Base-by-base conservation (phyloP, 176 grass and related monocot species). In the Ampelocalamus luodianensis region DNA sequence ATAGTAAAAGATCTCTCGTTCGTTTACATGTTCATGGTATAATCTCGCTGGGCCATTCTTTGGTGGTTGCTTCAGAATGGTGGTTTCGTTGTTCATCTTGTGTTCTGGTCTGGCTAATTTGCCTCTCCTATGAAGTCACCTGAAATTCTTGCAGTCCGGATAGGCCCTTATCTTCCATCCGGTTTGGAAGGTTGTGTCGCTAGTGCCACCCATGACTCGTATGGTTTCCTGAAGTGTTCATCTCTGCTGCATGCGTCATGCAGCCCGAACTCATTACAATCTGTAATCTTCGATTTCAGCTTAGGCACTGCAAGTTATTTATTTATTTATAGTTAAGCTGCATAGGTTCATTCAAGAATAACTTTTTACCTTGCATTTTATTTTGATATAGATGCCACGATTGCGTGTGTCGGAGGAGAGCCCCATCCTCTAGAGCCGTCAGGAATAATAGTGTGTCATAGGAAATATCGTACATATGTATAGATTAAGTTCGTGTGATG, bases 21-120 rank as follows among this genome's bases (percentile, higher is more conserved):
- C 18, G 8, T 59, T 68, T 82, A 50, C 40, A 40, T 59, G 64
- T 32, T 10, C 55, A 65, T 72, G 80, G 18, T 72, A 83, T 65
- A n/a, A 71, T 54, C 20, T 50, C 9, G 69, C 2, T 80, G 74
- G 74, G n/a, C 32, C 36, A 24, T 29, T 14, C 14, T 17, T 42
- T 36, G 12, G 45, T 66, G 64, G 24, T n/a, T 81, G 37, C 11
- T 81, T 46, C 37, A 56, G 15, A 17, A 37, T 24, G 18, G 0
- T 0, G 12, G 3, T 26, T 17, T 66, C 45, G 10, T 44, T 48
- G 8, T 49, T 32, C 66, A 5, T 24, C 71, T 51, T 51, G 11
- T 53, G 46, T 45, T 12, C 44, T 45, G 44, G 10, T 45, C 44
- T 12, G 44, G 3, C 44, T 45, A 12, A 45, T 45, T 74, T 71